Evolutionary conservation across 768 basidiomycete genomes (phyloP), one percentile per base, ranked within the genome.

Genomic region (Suillus discolor): DNA sequence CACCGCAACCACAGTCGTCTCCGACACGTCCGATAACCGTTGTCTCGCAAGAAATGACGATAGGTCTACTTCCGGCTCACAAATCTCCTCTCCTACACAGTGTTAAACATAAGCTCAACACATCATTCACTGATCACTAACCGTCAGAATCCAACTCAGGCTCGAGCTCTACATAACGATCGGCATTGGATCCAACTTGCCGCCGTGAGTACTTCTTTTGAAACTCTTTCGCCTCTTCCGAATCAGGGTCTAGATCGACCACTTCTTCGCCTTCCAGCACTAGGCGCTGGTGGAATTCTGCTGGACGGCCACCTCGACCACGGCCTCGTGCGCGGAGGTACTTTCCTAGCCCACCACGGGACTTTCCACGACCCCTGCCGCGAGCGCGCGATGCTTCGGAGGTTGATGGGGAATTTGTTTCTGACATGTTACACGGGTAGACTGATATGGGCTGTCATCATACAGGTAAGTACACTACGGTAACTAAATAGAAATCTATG

Each of bases 41-140:
- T 93, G 92, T 64, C 79, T 84, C 66, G 86, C 89, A 42, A 93
- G 79, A 69, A 94, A 91, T 0, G 79, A 66, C 0, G 89, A 84
- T 1, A 94, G 71, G 76, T 94, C 91, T 9, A 93, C 83, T 72
- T 93, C 90, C 4, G 89, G 90, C 65, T 92, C 91, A 0, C 82
- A 73, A 16, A 85, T 80, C 9, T 84, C 87, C 74, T 92, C 89
- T 4, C 91, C 90, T 90, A 67, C 16, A 38, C 11, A 0, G 6
- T 15, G 3, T 49, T 13, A 8, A 18, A 16, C 8, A 42, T 36
- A 49, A 49, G 31, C 41, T 5, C 28, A 57, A 61, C 49, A 8
- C 31, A 51, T 12, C 62, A 47, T 39, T 6, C 23, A 23, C 53
- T 28, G 6, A 42, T 11, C 18, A 70, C 81, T 28, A 70, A 89